Base-by-base conservation (phyloP, 1,139 yeast genomes). In the Yamadazyma sp. region DNA sequence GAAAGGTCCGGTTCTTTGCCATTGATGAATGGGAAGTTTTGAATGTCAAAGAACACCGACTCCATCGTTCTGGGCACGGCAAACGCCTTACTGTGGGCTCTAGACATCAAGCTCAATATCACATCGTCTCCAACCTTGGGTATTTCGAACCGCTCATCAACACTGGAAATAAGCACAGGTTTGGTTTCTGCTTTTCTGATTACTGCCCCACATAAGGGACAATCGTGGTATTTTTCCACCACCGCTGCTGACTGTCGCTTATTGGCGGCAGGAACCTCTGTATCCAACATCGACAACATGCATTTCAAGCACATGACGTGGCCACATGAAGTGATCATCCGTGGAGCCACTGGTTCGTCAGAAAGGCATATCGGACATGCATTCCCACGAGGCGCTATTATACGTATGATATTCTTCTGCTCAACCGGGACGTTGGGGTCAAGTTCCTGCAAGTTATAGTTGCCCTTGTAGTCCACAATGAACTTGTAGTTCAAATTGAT, bases 331-430 rank as follows among this genome's bases (percentile, higher is more conserved):
- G 73, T 66, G 24, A 89, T 80, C 98, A 94, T 94, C 41, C 98
- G 69, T 1, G 98, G 98, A 0, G 98, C 97, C 28, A 86, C 76
- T 8, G 92, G 86, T 16, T 81, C 83, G 40, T 87, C 95, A 24
- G 84, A 76, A 14, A 92, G 69, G 58, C 99, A 94, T 27, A 94
- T 92, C 1, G 98, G 98, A 58, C 99, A 94, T 38, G 82, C 79
- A 40, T 83, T 78, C 11, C 89, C 87, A 47, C 73, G 77, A 10
- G 94, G 86, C 0, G 80, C 83, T 16, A 88, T 60, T 3, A 92
- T 87, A 39, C 96, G 70, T 29, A 84, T 64, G 4, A 92, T 82
- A 34, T 77, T 72, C 3, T 71, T 69, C 48, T 77, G 72, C 7
- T 83, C 78, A 3, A 92, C 69, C 0, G 88, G 84, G 5, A 80